Percentiles rank a stretch among this genome's conserved stretches.
These are phyloP conservation scores for Plasmopara muralis DNA, from an alignment of 352 stramenopile genomes.

Conservation along the genomic window DNA sequence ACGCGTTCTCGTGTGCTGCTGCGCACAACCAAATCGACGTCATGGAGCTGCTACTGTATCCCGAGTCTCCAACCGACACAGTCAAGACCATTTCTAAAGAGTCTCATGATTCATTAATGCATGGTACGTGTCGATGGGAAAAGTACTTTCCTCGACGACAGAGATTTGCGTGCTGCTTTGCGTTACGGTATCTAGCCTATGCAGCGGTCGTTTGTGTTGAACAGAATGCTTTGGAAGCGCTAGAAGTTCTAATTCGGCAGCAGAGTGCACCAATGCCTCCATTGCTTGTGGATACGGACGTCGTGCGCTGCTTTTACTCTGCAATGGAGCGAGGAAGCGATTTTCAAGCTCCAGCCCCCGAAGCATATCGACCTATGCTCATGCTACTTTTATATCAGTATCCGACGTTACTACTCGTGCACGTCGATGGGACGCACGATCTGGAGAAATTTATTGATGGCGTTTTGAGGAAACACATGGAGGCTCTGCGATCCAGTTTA, in stretches of 20 bases:
- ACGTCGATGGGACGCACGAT: constrained; percentile 14
- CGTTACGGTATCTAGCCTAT: constrained; percentile 37
- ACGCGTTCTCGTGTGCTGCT: constrained; percentile 20
- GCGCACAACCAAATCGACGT: constrained; percentile 22
- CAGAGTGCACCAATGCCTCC: constrained; percentile 1
- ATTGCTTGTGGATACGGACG: constrained; percentile 34
- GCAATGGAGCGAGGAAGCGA: constrained; percentile 29
- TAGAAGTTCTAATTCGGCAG: constrained; percentile 25
- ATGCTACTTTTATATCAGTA: constrained; percentile 30
- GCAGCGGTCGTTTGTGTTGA: constrained; percentile 36
- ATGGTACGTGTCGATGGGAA: constrained; percentile 31
- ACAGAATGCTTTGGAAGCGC: constrained; percentile 27
- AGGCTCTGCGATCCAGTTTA: constrained; percentile 39
- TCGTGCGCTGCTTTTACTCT: constrained; percentile 29
- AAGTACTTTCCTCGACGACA: constrained; percentile 24
- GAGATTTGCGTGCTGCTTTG: constrained; percentile 28
- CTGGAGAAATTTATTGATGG: constrained; percentile 1
- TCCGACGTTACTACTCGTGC: constrained; percentile 20
- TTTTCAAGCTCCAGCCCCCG: constrained; percentile 23
- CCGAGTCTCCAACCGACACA: not conserved
- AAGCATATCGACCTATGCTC: constrained; percentile 33
- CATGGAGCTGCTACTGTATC: constrained; percentile 20
- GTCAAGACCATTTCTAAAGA: constrained; percentile 5
- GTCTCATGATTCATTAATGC: constrained; percentile 15
- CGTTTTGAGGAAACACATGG: constrained; percentile 12